phyloP scores from a whole-genome alignment of 345 rosid species.

The Carallia pectinifolia region DNA sequence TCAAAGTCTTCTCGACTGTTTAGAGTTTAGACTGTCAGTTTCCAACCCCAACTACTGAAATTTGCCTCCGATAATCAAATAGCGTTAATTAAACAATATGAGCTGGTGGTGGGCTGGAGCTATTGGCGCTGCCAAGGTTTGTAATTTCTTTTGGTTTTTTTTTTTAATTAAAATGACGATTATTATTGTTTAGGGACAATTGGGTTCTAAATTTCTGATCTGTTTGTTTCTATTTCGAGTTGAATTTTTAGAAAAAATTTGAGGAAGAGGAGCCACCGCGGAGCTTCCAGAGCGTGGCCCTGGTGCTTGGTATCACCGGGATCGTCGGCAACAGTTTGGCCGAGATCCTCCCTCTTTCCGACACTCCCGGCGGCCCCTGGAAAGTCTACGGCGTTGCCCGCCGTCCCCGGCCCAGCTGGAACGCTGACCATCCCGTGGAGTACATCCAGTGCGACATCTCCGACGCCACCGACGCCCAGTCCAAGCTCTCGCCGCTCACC shows the following conservation, averaged over 20 bases:
- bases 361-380: slow-evolving; percentile 95
- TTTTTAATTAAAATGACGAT: not conserved
- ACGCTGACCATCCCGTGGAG: slow-evolving; percentile 67
- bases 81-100: slow-evolving; percentile 11
- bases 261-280: slow-evolving; percentile 55
- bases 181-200: too few species aligned
- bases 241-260: slow-evolving; percentile 54
- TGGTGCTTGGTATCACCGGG: slow-evolving; percentile 82
- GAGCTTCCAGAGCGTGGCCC: slow-evolving; percentile 65
- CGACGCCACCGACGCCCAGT: slow-evolving; percentile 34
- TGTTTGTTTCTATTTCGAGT: not conserved
- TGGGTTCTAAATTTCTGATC: not conserved
- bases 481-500: slow-evolving; percentile 60
- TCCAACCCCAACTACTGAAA: too few species aligned
- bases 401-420: slow-evolving; percentile 77
- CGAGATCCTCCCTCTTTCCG: slow-evolving; percentile 81
- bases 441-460: slow-evolving; percentile 87
- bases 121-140: slow-evolving; percentile 44
- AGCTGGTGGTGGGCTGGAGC: slow-evolving; percentile 63
- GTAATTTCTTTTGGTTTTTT: not conserved
- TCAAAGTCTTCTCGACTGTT: too few species aligned
- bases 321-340: slow-evolving; percentile 91
- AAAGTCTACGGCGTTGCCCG: slow-evolving; percentile 91
- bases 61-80: too few species aligned
- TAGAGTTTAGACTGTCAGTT: too few species aligned